Evolutionary conservation across 2,329 filamentous ascomycete genomes (phyloP).

Genomic region (Colletotrichum incanum): DNA sequence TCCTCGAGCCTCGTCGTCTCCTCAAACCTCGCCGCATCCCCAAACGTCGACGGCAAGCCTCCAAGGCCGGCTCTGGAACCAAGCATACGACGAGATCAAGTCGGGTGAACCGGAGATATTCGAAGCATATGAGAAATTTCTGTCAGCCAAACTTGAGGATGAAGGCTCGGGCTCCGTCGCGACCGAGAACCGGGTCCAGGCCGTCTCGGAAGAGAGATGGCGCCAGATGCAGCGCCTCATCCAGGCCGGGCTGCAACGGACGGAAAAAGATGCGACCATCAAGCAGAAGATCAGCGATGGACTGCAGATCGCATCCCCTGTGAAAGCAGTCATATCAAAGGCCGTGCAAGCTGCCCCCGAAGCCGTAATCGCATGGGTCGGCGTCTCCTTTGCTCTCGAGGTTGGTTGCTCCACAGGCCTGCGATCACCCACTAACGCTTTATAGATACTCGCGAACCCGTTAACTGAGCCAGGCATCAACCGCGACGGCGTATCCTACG

Average conservation of each 20-base stretch:
- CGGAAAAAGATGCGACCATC: slow-evolving; percentile 45
- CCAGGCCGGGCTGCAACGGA: slow-evolving; percentile 48
- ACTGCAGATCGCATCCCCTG: slow-evolving; percentile 46
- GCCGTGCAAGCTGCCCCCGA: slow-evolving; percentile 50
- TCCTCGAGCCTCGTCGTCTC: no score
- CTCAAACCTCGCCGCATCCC: no score
- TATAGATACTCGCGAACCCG: slow-evolving; percentile 52
- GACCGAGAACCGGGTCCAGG: background rate
- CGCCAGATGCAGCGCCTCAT: slow-evolving; percentile 52
- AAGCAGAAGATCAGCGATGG: slow-evolving; percentile 47
- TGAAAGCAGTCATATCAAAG: slow-evolving; percentile 48
- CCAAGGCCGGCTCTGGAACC: slow-evolving; percentile 43
- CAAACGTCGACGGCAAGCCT: no score
- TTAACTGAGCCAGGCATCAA: slow-evolving; percentile 49
- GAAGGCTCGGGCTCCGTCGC: background rate
- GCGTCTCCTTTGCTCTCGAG: slow-evolving; percentile 53
- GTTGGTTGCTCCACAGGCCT: slow-evolving; percentile 43
- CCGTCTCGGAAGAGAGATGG: slow-evolving; percentile 32
- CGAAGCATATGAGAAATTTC: slow-evolving; percentile 45
- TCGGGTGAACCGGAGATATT: slow-evolving; percentile 39
- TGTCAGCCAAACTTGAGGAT: slow-evolving; percentile 37
- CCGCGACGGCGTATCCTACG: slow-evolving; percentile 53
- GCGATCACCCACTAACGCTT: background rate
- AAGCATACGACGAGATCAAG: slow-evolving; percentile 45
- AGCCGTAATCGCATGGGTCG: slow-evolving; percentile 56